Conservation (phyloP, 306 rosid species). For the Betula pendula region DNA sequence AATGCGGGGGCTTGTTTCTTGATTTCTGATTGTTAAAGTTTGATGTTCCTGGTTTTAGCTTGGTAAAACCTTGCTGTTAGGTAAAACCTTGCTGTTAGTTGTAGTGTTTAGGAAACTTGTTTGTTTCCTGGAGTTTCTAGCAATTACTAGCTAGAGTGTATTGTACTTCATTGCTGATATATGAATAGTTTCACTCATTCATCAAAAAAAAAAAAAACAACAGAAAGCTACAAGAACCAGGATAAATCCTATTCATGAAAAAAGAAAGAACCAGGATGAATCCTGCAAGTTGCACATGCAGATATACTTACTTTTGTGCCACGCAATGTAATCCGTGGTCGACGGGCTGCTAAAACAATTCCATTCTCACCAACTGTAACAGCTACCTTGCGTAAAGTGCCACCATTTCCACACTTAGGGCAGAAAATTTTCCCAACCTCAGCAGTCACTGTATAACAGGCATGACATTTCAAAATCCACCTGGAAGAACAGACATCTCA, state of each 20-base stretch:
- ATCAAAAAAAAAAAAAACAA: background rate
- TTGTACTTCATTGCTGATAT: too few relatives aligned
- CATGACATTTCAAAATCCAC: conserved; percentile 97
- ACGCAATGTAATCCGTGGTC: conserved; percentile 71
- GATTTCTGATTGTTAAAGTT: too few relatives aligned
- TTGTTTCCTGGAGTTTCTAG: too few relatives aligned
- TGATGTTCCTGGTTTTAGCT: too few relatives aligned
- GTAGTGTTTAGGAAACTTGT: too few relatives aligned
- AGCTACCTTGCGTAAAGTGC: conserved; percentile 93
- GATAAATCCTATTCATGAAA: too few relatives aligned
- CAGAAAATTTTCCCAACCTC: conserved; percentile 90
- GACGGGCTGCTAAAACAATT: conserved; percentile 65
- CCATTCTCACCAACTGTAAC: conserved; percentile 98
- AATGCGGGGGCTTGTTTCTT: too few relatives aligned
- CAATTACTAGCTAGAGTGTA: too few relatives aligned
- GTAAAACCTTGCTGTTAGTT: too few relatives aligned
- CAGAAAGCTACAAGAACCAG: background rate
- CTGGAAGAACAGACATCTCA: conserved; percentile 42
- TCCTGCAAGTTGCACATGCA: background rate
- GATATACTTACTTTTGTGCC: conserved; percentile 79
- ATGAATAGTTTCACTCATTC: too few relatives aligned
- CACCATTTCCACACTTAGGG: conserved; percentile 98
- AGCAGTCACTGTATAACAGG: conserved; percentile 77
- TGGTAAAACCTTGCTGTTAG: too few relatives aligned
- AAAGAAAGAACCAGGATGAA: background rate